Conservation (phyloP, 2,329 filamentous ascomycete species). For the Amesomyces nigricolor region DNA sequence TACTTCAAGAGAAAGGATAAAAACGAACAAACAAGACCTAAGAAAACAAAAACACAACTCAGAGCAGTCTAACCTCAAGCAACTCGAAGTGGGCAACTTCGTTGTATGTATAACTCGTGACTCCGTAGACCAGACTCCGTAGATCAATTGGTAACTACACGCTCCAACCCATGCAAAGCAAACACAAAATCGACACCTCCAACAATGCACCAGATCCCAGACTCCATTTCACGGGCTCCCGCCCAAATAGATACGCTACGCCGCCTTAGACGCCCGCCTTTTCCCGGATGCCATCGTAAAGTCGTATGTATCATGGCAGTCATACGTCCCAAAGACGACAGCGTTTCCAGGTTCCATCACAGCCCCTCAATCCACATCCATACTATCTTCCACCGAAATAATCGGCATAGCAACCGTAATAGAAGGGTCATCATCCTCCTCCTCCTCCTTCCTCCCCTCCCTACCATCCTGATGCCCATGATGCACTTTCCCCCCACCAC, state of each 20-base stretch:
- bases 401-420: slow-evolving; percentile 27
- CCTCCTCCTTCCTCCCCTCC: slow-evolving; percentile 17
- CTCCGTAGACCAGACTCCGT: too few relatives aligned
- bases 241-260: too few relatives aligned
- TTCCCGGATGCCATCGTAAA: slow-evolving; percentile 3
- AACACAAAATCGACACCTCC: neutral
- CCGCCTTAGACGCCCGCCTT: neutral
- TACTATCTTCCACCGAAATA: slow-evolving; percentile 15
- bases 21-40: too few relatives aligned
- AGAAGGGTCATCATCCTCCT: slow-evolving; percentile 28
- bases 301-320: neutral
- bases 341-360: neutral
- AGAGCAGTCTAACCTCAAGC: too few relatives aligned
- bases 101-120: too few relatives aligned
- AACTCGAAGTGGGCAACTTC: too few relatives aligned
- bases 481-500: slow-evolving; percentile 12
- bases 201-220: neutral
- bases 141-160: too few relatives aligned
- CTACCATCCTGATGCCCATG: neutral
- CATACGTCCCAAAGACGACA: neutral
- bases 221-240: too few relatives aligned
- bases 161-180: too few relatives aligned
- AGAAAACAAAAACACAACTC: too few relatives aligned
- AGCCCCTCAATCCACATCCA: slow-evolving; percentile 25
- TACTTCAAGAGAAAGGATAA: too few relatives aligned